Evolutionary conservation across 768 basidiomycete species (phyloP), one percentile per base, ranked within the genome.

Genomic region (Phaeotremella fagi): DNA sequence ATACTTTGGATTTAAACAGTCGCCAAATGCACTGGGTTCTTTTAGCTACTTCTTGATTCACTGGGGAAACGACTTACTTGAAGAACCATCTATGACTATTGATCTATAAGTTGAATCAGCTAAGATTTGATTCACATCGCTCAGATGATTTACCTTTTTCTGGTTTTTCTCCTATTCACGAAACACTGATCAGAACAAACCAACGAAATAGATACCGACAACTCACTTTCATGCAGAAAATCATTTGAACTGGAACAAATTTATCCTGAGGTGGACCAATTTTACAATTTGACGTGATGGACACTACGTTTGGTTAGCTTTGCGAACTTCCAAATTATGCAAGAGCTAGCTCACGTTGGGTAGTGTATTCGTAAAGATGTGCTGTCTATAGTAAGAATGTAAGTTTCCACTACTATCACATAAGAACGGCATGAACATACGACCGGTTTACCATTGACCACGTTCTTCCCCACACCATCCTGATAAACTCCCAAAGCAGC

Each of bases 401-500:
- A n/a, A n/a, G n/a, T n/a, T n/a, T n/a, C n/a, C n/a, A n/a, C n/a
- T n/a, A n/a, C n/a, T n/a, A n/a, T n/a, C n/a, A n/a, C n/a, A n/a
- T n/a, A n/a, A n/a, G n/a, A n/a, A 33, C 31, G 31, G 16, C 16
- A 16, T 18, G 47, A 48, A 70, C 73, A 14, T 56, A 73, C 71
- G 6, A 98, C 94, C 0, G 85, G 81, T 66, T 84, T 85, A 33
- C 82, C 83, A 56, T 88, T 88, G 55, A 95, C 84, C 67, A 84
- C 79, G 52, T 77, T 76, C 62, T 70, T 74, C 11, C 60, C 72
- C 1, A 69, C 69, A 4, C 89, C 92, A 52, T 95, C 91, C 77
- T 98, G 94, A 72, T 97, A 97, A 22, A 82, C 85, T 5, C 94
- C 94, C 82, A 97, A 85, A 3, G 90, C 83, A 12, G 92, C 94